These are phyloP conservation scores for Lachnellula occidentalis DNA, from an alignment of 2,329 filamentous ascomycete species.

Conservation along the genomic window DNA sequence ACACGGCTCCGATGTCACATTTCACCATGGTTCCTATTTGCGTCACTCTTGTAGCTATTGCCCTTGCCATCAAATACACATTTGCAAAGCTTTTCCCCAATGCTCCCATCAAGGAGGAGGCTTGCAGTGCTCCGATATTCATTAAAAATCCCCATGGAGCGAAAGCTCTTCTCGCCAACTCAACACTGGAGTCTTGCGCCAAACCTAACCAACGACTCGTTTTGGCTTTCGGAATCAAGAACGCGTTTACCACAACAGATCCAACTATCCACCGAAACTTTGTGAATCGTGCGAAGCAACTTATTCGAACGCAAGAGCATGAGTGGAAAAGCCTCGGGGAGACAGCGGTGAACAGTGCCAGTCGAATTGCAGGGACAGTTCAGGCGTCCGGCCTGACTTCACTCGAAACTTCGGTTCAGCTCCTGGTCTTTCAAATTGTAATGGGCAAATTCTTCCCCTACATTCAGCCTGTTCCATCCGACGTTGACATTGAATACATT, in stretches of 20 bases:
- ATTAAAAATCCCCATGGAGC: neutral
- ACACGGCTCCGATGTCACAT: no score
- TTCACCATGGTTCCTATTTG: no score
- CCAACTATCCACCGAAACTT: neutral
- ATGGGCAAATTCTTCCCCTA: constrained; percentile 13
- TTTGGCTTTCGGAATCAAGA: constrained; percentile 12
- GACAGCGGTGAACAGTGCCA: neutral
- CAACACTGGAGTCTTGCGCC: constrained; percentile 6
- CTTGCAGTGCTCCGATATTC: neutral
- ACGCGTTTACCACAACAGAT: constrained; percentile 16
- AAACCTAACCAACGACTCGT: constrained; percentile 10
- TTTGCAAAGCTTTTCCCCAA: neutral
- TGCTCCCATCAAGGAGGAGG: no score
- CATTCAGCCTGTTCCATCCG: neutral
- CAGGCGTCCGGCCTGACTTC: neutral
- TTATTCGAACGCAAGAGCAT: neutral
- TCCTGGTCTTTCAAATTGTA: constrained; percentile 8
- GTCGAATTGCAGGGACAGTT: neutral
- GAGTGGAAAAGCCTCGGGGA: neutral
- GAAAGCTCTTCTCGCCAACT: neutral
- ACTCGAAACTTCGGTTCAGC: constrained; percentile 8
- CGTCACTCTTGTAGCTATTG: no score
- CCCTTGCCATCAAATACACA: neutral
- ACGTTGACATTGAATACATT: constrained; percentile 7
- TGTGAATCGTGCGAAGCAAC: neutral